These are phyloP conservation scores for Xerocomellus intermedius DNA, from an alignment of 768 basidiomycete genomes.

Conservation along the genomic window DNA sequence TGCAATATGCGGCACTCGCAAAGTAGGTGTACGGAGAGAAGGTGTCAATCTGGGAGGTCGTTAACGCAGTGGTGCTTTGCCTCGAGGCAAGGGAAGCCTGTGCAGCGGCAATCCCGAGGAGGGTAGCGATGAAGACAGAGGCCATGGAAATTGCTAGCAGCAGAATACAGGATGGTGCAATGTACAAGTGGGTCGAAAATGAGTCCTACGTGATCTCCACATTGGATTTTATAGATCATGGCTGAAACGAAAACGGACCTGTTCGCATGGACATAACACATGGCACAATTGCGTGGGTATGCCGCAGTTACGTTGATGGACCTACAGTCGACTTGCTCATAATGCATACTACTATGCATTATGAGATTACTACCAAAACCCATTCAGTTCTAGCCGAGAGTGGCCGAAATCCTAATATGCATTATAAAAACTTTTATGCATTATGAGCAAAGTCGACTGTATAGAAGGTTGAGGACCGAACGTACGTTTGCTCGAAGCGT, in stretches of 20 bases:
- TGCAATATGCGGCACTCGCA: slow-evolving; percentile 50
- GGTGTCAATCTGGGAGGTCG: slow-evolving; percentile 36
- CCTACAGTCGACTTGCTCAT: no score
- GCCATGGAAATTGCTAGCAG: slow-evolving; percentile 26
- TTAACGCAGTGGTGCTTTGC: slow-evolving; percentile 39
- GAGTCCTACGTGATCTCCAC: not conserved
- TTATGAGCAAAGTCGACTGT: no score
- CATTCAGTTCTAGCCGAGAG: no score
- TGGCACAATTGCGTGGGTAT: not conserved
- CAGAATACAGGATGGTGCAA: not conserved
- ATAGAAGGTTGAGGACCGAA: not conserved
- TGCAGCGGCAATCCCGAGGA: slow-evolving; percentile 7
- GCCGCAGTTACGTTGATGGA: not conserved
- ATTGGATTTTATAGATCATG: not conserved
- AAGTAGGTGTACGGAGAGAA: slow-evolving; percentile 50
- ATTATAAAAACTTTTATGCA: no score
- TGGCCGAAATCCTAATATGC: no score
- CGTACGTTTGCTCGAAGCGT: not conserved
- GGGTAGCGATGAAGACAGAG: not conserved
- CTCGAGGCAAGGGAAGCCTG: slow-evolving; percentile 26
- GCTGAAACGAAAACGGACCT: not conserved
- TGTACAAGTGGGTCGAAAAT: not conserved
- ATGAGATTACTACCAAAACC: no score
- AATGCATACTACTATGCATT: no score
- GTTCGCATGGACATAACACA: not conserved